Evolutionary conservation across 805 yeast genomes (phyloP), one percentile per base, ranked within the genome.

Genomic region (Wickerhamiella australiensis): DNA sequence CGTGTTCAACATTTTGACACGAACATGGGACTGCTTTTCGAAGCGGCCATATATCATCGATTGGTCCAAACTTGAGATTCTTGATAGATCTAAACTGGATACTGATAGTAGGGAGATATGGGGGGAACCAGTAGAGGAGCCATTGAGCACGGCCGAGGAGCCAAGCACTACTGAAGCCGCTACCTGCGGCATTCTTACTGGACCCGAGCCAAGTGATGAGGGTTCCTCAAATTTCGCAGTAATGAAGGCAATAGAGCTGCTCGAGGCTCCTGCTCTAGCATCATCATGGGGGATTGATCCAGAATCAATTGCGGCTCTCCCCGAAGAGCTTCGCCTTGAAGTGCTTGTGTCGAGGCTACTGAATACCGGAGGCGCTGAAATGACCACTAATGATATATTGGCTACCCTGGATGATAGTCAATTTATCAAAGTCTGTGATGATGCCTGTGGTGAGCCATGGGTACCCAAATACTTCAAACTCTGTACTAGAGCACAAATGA

Each of bases 271-370:
- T 13, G 13, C 29, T 8, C 12, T 2, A 7, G 13, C 27, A 2
- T 7, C 4, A 2, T n/a, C 33, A n/a, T 41, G 44, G 44, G 44
- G 44, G 4, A 15, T 41, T 7, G 33, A 25, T n/a, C 18, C 17
- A 8, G 22, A 23, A n/a, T 8, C 12, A 5, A 12, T 41, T 11
- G 11, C 11, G 33, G 44, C 44, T 3, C 44, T 41, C 13, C 44
- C 44, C n/a, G 44, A 41, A 12, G 44, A 41, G n/a, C 26, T 41
- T 20, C 44, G 44, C 18, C 31, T 41, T 2, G 44, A 41, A n/a
- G 44, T 25, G 6, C 7, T 41, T 7, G 22, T 18, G 5, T 11
- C 31, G 11, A 17, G 27, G 13, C 3, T 41, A 5, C 2, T 25
- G 33, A 9, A 31, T 4, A 25, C 11, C 25, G 13, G 15, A 4